These are phyloP conservation scores for Leishmania martiniquensis DNA, from an alignment of 208 protist genomes.

Conservation along the genomic window DNA sequence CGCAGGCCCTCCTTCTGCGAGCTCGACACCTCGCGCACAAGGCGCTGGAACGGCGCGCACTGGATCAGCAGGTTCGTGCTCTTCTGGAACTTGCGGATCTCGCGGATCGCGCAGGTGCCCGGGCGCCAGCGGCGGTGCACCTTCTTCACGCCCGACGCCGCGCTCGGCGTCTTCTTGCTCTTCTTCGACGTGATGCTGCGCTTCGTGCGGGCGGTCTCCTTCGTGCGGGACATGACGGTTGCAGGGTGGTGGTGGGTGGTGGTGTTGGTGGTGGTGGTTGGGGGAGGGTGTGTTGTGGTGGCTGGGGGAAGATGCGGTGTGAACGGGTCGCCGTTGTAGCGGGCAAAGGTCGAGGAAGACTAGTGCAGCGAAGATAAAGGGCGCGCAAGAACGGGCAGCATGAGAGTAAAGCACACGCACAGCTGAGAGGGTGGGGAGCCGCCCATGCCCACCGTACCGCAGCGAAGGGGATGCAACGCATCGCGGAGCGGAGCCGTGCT, in stretches of 20 bases:
- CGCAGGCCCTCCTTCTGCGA: conserved; percentile 80
- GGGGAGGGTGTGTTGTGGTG: too few species aligned
- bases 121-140: conserved; percentile 96
- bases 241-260: neutral
- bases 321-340: neutral
- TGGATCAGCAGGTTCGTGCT: conserved; percentile 89
- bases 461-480: too few species aligned
- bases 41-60: conserved; percentile 88
- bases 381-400: too few species aligned
- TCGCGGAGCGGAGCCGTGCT: too few species aligned
- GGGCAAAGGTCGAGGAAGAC: too few species aligned
- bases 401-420: too few species aligned
- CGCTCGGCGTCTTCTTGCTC: conserved; percentile 97
- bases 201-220: conserved; percentile 97
- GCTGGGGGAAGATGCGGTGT: conserved; percentile 1
- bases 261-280: neutral
- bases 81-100: conserved; percentile 95
- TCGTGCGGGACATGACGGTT: conserved; percentile 95
- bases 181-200: conserved; percentile 96
- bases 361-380: too few species aligned
- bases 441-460: too few species aligned
- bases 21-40: conserved; percentile 85
- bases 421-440: too few species aligned
- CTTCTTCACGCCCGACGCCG: conserved; percentile 96
- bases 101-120: conserved; percentile 97